Evolutionary conservation across 2,329 filamentous ascomycete species (phyloP), one percentile per base, ranked within the genome.

Genomic region (Botryotinia globosa): DNA sequence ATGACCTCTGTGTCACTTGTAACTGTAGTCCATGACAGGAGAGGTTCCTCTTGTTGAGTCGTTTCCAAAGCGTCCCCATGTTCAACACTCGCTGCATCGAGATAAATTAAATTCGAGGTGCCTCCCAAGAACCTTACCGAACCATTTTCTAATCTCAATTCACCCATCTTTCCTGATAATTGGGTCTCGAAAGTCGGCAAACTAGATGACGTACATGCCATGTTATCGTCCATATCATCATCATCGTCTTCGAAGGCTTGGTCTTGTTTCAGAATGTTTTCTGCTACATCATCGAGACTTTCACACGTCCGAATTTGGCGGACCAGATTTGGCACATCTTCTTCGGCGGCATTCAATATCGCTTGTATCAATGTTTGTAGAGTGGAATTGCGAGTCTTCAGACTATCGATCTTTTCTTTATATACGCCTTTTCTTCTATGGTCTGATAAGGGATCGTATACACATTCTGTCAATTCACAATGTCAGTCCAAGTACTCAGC

Each of bases 381-480:
- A 1, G 95, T 98, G 51, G 93, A 93, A 79, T 91, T 94, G 75
- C 90, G 90, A 34, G 94, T 94, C 83, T 97, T 97, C 81, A 95
- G 87, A 80, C 89, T 93, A 81, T 97, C 94, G 37, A 92, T 89
- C 82, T 97, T 96, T 82, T 97, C 94, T 80, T 95, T 94, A 82
- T 98, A 98, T 66, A 98, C 96, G 74, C 96, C 96, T 82, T 98
- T 98, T 68, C 96, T 91, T 67, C 96, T 92, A 81, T 98, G 94
- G 81, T 99, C 96, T 73, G 94, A 97, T 80, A 94, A 97, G 5
- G 94, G 95, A 80, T 98, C 95, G 85, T 98, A 98, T 76, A 98
- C 87, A 81, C 96, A 98, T 83, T 92, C 90, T 80, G 51, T 29
- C 12, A n/a, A 66, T 66, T 44, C 61, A 37, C 54, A 42, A 64